Base-by-base conservation (phyloP, 106 monocot species). In the Dendrobium nobile region DNA sequence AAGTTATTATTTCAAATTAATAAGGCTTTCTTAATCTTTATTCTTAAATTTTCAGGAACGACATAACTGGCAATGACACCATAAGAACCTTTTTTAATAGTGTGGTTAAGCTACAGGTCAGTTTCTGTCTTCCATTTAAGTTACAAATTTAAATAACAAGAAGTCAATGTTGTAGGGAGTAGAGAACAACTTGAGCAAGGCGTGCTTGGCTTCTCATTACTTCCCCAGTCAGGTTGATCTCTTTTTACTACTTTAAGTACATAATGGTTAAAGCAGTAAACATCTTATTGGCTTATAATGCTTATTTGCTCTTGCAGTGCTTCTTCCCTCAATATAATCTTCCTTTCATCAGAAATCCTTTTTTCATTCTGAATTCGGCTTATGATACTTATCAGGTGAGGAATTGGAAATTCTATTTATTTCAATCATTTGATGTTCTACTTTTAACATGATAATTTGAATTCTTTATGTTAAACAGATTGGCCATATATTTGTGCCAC, bases 341-440 rank as follows among this genome's bases (percentile, higher is more conserved):
- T 79, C 37, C 84, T 27, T 85, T 82, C 70, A 92, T 98, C 77
- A 78, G 72, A 65, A 87, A 82, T 41, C 98, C 98, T 27, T 98
- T 89, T 79, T 98, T 98, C 67, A 85, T 98, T 58, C 82, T 95
- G 81, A 98, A 98, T 79, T 83, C 98, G 47, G 98, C 92, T 47
- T 98, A 98, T 68, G 98, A 98, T 82, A 83, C 84, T 37, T 98
- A 84, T 56, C 98, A 98, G 89, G 98, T 95, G 67, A 86, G 18
- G 1, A 47, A 40, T 74, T 15, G 3, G 5, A 15, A 40, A 28
- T 40, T 28, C 40, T 15, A 40, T 9, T 72, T 31, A 33, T 37
- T 37, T 72, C 43, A 74, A 20, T 10, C 13, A 20, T 16, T 33
- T 70, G 16, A 33, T 70, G 37, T 8, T 28, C 28, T 70, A 37